phyloP scores from a whole-genome alignment of 2,329 filamentous ascomycete species.

The Chaetomium strumarium region DNA sequence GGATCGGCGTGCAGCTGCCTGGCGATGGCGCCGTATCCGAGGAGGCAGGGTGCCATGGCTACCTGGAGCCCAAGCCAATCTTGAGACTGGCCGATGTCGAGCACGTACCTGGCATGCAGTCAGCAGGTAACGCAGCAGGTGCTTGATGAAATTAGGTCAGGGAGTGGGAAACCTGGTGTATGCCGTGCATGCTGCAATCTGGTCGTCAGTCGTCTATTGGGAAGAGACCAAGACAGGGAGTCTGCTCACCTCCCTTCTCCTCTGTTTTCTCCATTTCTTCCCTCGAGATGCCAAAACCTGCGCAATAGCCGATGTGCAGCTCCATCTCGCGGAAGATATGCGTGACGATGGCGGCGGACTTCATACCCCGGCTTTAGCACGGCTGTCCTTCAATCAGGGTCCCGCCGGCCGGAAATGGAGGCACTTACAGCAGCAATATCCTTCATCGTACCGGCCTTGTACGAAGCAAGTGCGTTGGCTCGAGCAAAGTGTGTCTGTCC shows the following conservation, averaged over 20 bases:
- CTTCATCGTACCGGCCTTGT: conserved; percentile 70
- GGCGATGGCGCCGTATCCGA: conserved; percentile 83
- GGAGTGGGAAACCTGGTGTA: conserved; percentile 29
- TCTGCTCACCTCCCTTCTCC: conserved; percentile 61
- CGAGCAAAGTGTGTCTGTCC: conserved; percentile 74
- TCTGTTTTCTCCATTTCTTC: conserved; percentile 66
- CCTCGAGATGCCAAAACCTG: conserved; percentile 68
- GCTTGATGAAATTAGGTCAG: conserved; percentile 4
- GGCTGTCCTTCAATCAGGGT: not conserved
- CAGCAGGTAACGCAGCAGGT: conserved; percentile 7
- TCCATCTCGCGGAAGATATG: conserved; percentile 76
- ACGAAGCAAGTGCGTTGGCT: conserved; percentile 77
- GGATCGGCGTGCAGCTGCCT: conserved; percentile 59
- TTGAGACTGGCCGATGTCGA: conserved; percentile 81
- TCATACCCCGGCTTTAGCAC: not conserved
- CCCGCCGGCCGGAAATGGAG: not conserved
- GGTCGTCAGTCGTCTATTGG: not conserved
- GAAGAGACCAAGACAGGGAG: not conserved
- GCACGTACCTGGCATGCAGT: conserved; percentile 56
- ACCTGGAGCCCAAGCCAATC: conserved; percentile 86
- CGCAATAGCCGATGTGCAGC: conserved; percentile 78
- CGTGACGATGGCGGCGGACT: conserved; percentile 54
- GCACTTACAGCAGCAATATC: conserved; percentile 62
- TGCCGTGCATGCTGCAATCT: conserved; percentile 37
- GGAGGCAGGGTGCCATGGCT: conserved; percentile 75